Evolutionary conservation across 495 filamentous ascomycete genomes (phyloP), one percentile per base, ranked within the genome.

Genomic region (Chaetomium fimeti): DNA sequence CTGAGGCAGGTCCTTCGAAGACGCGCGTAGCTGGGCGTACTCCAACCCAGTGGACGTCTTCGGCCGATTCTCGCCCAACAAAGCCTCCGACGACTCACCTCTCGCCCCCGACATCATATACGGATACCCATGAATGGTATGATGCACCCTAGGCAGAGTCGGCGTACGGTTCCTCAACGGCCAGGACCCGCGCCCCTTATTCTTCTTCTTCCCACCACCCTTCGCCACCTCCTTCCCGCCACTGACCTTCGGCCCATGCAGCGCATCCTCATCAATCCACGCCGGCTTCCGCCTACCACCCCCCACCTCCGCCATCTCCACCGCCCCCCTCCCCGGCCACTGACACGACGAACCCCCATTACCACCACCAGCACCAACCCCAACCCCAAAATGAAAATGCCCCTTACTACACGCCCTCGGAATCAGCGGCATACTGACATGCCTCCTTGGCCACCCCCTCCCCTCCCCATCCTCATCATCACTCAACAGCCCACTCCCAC

Each of bases 241-340:
- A 59, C 54, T 69, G 25, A 78, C 53, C 51, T 74, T 72, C 6
- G 76, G 78, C 13, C 75, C 77, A 66, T 80, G 76, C 7, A 79
- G 48, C 48, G 74, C 74, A 43, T 79, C 77, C 56, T 76, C 76
- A 58, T 80, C 77, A 28, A 80, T 76, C 76, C 76, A 79, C 9
- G 73, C 69, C 15, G 71, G 52, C 54, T 70, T 76, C 61, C 71
- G 29, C 42, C 38, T 27, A 36, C 36, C 53, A 48, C 16, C 15
- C 16, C 13, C 24, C 45, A 28, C 57, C 54, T 47, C 38, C 45
- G 36, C 60, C 42, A 40, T 42, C 48, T 54, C 42, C 29, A 22
- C 49, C 24, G 20, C 29, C 3, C 25, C n/a, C 28, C 42, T 4
- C 54, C 55, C 47, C 12, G 63, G 62, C 57, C 62, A 66, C 20